Base-by-base conservation (phyloP, 768 basidiomycete species). In the Ephemerocybe angulata region DNA sequence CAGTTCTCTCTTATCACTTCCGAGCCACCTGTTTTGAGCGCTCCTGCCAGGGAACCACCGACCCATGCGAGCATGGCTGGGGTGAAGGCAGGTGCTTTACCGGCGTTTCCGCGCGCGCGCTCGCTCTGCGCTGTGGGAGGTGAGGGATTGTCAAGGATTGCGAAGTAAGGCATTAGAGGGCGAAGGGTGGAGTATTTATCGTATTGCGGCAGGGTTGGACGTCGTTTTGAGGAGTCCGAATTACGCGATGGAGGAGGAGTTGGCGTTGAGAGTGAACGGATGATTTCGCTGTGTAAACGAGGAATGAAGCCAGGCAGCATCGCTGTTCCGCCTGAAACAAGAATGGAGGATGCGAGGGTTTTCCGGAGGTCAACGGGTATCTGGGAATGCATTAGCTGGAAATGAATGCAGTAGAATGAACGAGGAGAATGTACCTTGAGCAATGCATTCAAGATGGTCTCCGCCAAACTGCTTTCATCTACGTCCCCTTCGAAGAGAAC, bases 281-380 rank as follows among this genome's bases (percentile, higher is more conserved):
- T 60, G 27, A 98, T 78, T 64, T 95, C 88, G 1, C 77, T 70
- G 28, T 91, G 87, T n/a, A 98, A 77, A 6, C 97, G 85, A 4
- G 90, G 86, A 41, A 96, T 90, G 70, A 98, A 96, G 0, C 93
- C 93, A 1, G 95, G 93, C 8, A 98, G 71, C 86, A 92, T 92
- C 3, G 90, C 78, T 1, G 92, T 94, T 0, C 97, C 97, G 5
- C 97, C 97, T 1, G 82, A 79, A 30, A 97, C 80, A 41, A 98
- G 79, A 46, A 99, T 87, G 4, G 90, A 88, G 0, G 89, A 87
- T 1, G 86, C 85, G 62, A 98, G 76, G 0, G 86, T 86, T 67
- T 85, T 86, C 13, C 95, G 85, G 17, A 98, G 83, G 68, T 99
- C 96, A 22, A 95, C 79, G 0, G 97, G 93, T 0, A 90, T 84